These are phyloP conservation scores for Claviceps pazoutovae DNA, from an alignment of 2,329 filamentous ascomycete species.

Conservation along the genomic window DNA sequence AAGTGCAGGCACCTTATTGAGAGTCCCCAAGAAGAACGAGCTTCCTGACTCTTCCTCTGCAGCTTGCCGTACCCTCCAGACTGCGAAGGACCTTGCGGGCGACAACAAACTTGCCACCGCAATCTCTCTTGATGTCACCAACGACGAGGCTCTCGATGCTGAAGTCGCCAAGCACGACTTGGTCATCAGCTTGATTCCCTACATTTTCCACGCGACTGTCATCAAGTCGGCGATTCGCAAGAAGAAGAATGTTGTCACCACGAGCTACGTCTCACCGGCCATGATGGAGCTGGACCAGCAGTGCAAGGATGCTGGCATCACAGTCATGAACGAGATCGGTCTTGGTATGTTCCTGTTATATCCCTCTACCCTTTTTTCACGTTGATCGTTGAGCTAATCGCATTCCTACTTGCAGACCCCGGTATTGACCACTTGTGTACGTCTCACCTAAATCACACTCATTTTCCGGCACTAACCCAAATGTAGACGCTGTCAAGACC, in stretches of 20 bases:
- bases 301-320: slow-evolving; percentile 82
- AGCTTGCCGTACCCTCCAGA: slow-evolving; percentile 73
- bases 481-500: slow-evolving; percentile 66
- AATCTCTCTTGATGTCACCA: slow-evolving; percentile 72
- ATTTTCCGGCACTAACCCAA: not conserved
- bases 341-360: slow-evolving; percentile 23
- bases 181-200: slow-evolving; percentile 74
- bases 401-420: slow-evolving; percentile 31
- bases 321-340: slow-evolving; percentile 95
- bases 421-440: slow-evolving; percentile 53
- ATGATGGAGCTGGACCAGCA: slow-evolving; percentile 79
- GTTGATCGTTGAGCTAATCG: no score
- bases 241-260: slow-evolving; percentile 96
- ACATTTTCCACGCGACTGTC: slow-evolving; percentile 75
- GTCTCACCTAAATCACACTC: not conserved
- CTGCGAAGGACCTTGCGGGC: slow-evolving; percentile 58
- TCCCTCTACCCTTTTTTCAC: not conserved
- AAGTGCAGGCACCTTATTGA: slow-evolving; percentile 8
- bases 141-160: slow-evolving; percentile 63
- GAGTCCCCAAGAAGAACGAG: not conserved
- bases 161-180: slow-evolving; percentile 69
- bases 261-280: slow-evolving; percentile 80
- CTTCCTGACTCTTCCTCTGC: not conserved
- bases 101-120: slow-evolving; percentile 60
- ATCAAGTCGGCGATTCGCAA: slow-evolving; percentile 86